phyloP scores from a whole-genome alignment of 2,329 filamentous ascomycete genomes.

The Lecanicillium sp. region DNA sequence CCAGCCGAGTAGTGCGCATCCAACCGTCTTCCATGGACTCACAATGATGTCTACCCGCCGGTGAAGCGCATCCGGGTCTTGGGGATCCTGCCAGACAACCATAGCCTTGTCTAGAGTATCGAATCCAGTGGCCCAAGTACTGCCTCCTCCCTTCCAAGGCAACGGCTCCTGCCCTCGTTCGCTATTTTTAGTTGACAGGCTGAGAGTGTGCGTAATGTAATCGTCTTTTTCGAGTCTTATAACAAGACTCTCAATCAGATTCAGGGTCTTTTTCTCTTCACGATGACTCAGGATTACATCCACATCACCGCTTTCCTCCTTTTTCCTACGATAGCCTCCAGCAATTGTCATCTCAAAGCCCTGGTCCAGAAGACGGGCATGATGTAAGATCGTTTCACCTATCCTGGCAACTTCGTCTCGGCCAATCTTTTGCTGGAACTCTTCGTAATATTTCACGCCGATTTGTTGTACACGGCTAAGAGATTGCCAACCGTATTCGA shows the following conservation, averaged over 20 bases:
- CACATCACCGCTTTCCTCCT: conserved; percentile 68
- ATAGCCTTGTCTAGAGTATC: conserved; percentile 88
- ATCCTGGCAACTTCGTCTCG: conserved; percentile 69
- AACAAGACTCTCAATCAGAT: conserved; percentile 69
- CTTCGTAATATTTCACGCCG: conserved; percentile 88
- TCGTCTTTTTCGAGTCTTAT: conserved; percentile 59
- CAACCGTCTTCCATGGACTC: conserved; percentile 79
- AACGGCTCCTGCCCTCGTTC: conserved; percentile 61
- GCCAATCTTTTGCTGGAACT: conserved; percentile 67
- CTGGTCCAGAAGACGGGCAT: conserved; percentile 58
- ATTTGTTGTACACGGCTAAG: conserved; percentile 84
- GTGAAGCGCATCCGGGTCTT: conserved; percentile 44
- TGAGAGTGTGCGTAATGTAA: conserved; percentile 78
- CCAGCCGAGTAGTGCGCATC: conserved; percentile 87
- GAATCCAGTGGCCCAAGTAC: conserved; percentile 54
- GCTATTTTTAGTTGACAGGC: conserved; percentile 62
- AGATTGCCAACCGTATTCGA: conserved; percentile 72
- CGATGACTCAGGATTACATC: conserved; percentile 80
- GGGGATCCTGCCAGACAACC: conserved; percentile 71
- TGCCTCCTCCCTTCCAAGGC: conserved; percentile 42
- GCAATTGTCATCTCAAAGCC: conserved; percentile 58
- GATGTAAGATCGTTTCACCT: conserved; percentile 52
- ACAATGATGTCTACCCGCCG: conserved; percentile 89
- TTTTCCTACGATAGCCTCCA: conserved; percentile 77
- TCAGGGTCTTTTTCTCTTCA: conserved; percentile 58